A percentile compares a stretch with the other conserved stretches of the same genome.
These are phyloP conservation scores for Aspergillus bertholletiae DNA, from an alignment of 495 filamentous ascomycete species.

Conservation along the genomic window DNA sequence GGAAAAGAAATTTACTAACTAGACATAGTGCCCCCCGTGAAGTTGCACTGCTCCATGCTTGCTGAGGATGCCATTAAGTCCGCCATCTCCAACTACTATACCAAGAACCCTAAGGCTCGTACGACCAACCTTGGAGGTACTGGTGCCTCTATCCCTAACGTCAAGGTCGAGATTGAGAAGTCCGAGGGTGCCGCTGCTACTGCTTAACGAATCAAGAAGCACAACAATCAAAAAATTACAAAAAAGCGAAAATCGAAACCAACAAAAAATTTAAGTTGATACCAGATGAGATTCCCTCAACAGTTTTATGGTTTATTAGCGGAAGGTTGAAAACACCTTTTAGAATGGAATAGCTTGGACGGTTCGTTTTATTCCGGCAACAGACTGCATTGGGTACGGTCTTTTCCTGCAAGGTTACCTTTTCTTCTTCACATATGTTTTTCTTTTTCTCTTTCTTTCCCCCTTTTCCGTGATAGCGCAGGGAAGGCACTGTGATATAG, in stretches of 20 bases:
- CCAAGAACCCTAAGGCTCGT: conserved; percentile 78
- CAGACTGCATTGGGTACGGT: neutral
- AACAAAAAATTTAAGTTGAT: conserved; percentile 1
- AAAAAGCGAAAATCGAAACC: neutral
- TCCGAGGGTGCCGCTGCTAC: conserved; percentile 25
- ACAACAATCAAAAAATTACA: neutral
- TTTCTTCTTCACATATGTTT: conserved; percentile 2
- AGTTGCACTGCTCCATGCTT: conserved; percentile 98
- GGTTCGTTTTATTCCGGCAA: neutral
- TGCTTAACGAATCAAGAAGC: conserved; percentile 17
- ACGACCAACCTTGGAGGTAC: conserved; percentile 73
- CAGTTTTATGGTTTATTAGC: conserved; percentile 1
- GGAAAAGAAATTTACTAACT: neutral
- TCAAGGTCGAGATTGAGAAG: conserved; percentile 44
- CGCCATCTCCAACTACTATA: conserved; percentile 97
- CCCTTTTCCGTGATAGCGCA: conserved; percentile 25
- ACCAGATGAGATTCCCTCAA: conserved; percentile 2
- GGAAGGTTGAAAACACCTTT: neutral
- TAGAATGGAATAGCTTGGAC: neutral
- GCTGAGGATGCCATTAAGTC: conserved; percentile 99
- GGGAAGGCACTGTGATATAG: conserved; percentile 24
- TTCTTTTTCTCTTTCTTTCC: conserved; percentile 18
- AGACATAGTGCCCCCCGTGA: conserved; percentile 10
- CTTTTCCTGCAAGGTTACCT: neutral
- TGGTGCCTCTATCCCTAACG: conserved; percentile 51